Percentiles rank a stretch among this genome's conserved stretches.
Conservation (phyloP, 495 filamentous ascomycete species). For the Mycothermus thermophilus region DNA sequence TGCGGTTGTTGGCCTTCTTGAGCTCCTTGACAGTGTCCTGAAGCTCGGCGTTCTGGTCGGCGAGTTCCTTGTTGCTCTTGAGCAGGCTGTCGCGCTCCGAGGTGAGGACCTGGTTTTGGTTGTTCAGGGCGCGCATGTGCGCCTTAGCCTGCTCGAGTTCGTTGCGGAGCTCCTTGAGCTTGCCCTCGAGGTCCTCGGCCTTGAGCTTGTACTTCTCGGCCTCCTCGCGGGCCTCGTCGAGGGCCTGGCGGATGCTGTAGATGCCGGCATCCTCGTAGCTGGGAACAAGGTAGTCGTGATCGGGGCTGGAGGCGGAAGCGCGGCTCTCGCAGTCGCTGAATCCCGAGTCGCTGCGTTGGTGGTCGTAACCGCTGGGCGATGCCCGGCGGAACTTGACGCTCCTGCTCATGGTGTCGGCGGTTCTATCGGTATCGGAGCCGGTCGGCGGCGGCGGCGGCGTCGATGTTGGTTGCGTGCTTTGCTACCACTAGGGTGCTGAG, state of each 20-base stretch:
- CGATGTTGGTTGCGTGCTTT: too few species aligned
- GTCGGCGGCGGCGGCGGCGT: too few species aligned
- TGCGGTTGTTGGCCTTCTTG: conserved; percentile 48
- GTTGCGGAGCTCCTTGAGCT: conserved; percentile 30
- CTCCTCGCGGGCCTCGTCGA: conserved; percentile 3
- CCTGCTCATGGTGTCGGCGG: conserved; percentile 18
- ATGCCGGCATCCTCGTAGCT: conserved; percentile 16
- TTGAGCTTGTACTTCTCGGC: conserved; percentile 14
- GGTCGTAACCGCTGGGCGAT: conserved; percentile 18
- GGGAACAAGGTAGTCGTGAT: conserved; percentile 11
- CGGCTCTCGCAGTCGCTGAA: conserved; percentile 23
- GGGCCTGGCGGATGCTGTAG: conserved; percentile 12
- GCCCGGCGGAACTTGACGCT: conserved; percentile 22
- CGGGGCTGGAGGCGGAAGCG: conserved; percentile 13
- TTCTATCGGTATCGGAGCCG: too few species aligned
- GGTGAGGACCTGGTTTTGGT: conserved; percentile 54
- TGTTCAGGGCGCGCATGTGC: conserved; percentile 68
- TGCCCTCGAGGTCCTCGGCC: conserved; percentile 29
- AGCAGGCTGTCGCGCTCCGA: conserved; percentile 30
- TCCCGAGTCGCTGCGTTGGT: conserved; percentile 24
- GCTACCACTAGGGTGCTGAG: too few species aligned
- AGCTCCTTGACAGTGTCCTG: conserved; percentile 71
- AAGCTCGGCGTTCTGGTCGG: conserved; percentile 73
- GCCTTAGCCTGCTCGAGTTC: conserved; percentile 56
- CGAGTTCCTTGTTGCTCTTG: conserved; percentile 70